Conservation (phyloP, 2,329 filamentous ascomycete species). For the Botrytis cinerea region DNA sequence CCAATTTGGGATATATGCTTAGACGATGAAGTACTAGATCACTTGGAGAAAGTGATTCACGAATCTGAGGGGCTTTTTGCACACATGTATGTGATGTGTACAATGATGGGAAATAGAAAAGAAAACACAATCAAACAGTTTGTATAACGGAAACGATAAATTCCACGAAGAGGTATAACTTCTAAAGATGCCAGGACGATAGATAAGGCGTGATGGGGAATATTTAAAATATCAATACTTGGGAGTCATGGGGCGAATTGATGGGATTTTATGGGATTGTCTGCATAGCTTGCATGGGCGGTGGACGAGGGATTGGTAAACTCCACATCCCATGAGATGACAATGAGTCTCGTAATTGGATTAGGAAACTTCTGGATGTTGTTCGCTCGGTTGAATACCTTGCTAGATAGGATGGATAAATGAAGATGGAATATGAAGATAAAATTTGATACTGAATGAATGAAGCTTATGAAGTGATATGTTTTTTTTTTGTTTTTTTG, state of each 20-base stretch:
- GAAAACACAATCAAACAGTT: neutral
- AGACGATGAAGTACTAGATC: slow-evolving; percentile 27
- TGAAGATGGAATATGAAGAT: neutral
- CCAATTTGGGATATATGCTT: slow-evolving; percentile 44
- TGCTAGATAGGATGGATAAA: neutral
- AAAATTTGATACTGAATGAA: neutral
- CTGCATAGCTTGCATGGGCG: slow-evolving; percentile 13
- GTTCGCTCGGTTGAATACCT: neutral
- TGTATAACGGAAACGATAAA: neutral
- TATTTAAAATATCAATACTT: neutral
- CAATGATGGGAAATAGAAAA: neutral
- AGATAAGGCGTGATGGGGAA: neutral
- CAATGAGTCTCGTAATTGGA: neutral
- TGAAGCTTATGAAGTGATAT: neutral
- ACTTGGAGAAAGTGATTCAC: neutral
- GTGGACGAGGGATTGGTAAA: neutral
- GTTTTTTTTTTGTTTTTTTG: neutral
- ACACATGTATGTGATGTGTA: neutral
- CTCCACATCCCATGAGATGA: neutral
- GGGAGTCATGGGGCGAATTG: neutral
- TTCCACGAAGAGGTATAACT: neutral
- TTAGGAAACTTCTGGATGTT: neutral
- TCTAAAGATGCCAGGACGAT: neutral
- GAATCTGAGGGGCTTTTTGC: neutral
- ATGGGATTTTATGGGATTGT: neutral